Conservation (phyloP, 2,329 filamentous ascomycete species). For the Coniochaeta pulveracea region DNA sequence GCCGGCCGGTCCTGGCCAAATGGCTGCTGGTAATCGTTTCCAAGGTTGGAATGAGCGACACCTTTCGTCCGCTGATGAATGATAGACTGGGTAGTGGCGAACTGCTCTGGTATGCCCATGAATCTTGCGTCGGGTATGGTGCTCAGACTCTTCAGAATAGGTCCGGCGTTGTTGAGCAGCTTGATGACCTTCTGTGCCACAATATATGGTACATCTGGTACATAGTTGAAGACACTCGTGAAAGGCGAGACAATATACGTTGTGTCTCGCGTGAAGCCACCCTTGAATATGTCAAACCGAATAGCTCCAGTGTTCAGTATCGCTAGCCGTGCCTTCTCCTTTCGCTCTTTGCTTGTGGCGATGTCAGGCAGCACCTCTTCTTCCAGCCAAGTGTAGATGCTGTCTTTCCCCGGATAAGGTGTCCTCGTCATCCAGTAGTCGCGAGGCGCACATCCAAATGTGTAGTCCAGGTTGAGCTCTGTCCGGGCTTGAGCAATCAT, state of each 20-base stretch:
- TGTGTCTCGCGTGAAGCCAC: constrained; percentile 77
- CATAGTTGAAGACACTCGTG: constrained; percentile 61
- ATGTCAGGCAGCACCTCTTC: constrained; percentile 61
- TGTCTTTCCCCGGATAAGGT: constrained; percentile 61
- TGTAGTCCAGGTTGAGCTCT: constrained; percentile 58
- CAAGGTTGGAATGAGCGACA: constrained; percentile 3
- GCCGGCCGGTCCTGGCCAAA: constrained; percentile 23
- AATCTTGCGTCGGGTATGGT: constrained; percentile 31
- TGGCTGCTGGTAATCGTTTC: constrained; percentile 16
- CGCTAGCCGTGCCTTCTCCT: constrained; percentile 54
- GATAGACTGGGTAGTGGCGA: constrained; percentile 14
- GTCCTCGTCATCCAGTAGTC: constrained; percentile 74
- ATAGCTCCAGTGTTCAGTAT: constrained; percentile 85
- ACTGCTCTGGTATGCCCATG: constrained; percentile 38
- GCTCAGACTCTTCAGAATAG: constrained; percentile 20
- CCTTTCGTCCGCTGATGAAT: constrained; percentile 14
- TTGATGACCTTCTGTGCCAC: constrained; percentile 59
- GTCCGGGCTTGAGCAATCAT: constrained; percentile 61
- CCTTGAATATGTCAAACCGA: constrained; percentile 92
- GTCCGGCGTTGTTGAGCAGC: constrained; percentile 43
- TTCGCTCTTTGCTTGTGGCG: constrained; percentile 44
- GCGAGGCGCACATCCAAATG: constrained; percentile 73
- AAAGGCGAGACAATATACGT: constrained; percentile 86
- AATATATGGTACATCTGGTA: constrained; percentile 71
- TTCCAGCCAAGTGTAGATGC: constrained; percentile 74